Evolutionary conservation across 202 grass and related monocot genomes (phyloP).

Genomic region (Alloteropsis angusta): DNA sequence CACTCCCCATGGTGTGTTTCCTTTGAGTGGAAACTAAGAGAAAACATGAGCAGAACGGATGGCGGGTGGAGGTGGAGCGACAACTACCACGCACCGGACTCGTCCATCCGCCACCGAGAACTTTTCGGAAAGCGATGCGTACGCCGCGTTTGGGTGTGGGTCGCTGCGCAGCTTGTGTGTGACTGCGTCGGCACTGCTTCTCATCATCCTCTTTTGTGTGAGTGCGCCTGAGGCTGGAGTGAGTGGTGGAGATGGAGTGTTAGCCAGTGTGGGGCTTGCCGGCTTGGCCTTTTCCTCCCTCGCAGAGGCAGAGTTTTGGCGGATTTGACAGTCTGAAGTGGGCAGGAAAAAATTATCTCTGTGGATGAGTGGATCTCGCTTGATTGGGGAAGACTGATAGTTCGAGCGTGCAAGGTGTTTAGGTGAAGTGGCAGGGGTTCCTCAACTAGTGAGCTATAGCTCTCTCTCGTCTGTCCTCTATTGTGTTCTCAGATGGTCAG

Average conservation of each 20-base stretch:
- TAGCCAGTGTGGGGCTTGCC: neutral
- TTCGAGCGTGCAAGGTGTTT: neutral
- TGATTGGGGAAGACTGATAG: too few species aligned
- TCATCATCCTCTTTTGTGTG: constrained; percentile 11
- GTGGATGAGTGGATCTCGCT: constrained; percentile 28
- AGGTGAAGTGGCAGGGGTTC: neutral
- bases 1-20: neutral
- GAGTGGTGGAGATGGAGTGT: too few species aligned
- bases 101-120: neutral
- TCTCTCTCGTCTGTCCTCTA: neutral
- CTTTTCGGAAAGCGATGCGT: neutral
- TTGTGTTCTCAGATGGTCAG: neutral
- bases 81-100: neutral
- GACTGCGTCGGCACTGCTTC: neutral
- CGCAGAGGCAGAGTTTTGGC: neutral
- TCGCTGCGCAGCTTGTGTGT: neutral
- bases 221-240: neutral
- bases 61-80: neutral
- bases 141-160: neutral
- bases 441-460: too few species aligned
- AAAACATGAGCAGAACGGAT: neutral
- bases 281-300: neutral
- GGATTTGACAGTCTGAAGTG: neutral
- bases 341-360: neutral
- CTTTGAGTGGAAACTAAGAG: constrained; percentile 12